These are phyloP conservation scores for Saksenaea oblongispora DNA, from an alignment of 371 early-diverging fungal species.

Conservation along the genomic window DNA sequence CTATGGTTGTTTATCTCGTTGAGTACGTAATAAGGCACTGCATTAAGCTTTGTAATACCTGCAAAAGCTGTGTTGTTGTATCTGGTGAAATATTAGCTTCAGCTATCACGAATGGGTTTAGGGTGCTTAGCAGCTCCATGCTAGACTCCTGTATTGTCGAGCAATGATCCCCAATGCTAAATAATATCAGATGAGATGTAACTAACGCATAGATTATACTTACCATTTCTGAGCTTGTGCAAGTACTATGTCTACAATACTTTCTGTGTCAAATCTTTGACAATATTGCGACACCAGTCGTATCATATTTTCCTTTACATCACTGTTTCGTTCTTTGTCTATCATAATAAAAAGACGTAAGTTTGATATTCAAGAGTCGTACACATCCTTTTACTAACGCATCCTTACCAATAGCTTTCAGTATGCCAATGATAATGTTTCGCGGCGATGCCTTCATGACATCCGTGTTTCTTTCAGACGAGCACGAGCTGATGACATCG, in stretches of 20 bases:
- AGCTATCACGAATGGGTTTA: conserved; percentile 32
- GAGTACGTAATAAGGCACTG: background rate
- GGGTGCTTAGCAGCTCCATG: conserved; percentile 18
- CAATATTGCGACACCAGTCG: conserved; percentile 21
- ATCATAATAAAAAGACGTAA: background rate
- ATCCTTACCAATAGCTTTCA: conserved; percentile 4
- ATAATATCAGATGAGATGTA: background rate
- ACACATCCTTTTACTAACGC: background rate
- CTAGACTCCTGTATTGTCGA: conserved; percentile 21
- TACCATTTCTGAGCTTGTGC: conserved; percentile 27
- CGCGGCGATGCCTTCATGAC: background rate
- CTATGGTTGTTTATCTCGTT: background rate
- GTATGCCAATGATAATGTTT: background rate
- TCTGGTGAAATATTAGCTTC: conserved; percentile 14
- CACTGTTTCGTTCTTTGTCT: conserved; percentile 30
- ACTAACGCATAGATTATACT: background rate
- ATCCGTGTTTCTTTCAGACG: conserved; percentile 7
- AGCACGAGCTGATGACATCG: conserved; percentile 7
- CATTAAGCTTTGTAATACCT: background rate
- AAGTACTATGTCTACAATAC: conserved; percentile 19
- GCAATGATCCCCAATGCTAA: conserved; percentile 28
- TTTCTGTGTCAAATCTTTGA: conserved; percentile 26
- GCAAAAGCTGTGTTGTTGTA: background rate
- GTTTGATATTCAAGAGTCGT: background rate
- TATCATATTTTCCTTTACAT: conserved; percentile 22